phyloP scores from a whole-genome alignment of 148 eudicot genomes.

The Selenicereus undatus region DNA sequence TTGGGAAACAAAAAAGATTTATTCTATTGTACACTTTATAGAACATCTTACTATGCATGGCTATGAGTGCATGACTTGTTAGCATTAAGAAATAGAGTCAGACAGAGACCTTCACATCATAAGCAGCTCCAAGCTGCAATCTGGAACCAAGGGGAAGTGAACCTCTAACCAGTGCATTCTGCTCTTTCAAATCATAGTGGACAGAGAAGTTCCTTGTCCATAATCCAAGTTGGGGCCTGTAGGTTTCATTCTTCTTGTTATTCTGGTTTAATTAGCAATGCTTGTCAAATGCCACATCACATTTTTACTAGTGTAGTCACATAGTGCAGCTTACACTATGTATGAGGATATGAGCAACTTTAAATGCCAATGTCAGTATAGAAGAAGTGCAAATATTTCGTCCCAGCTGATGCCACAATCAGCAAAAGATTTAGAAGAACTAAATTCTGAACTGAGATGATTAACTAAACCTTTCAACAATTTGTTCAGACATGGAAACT shows the following conservation, averaged over 20 bases:
- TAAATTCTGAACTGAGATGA: neutral
- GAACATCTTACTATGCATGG: neutral
- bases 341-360: neutral
- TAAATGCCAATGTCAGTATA: neutral
- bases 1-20: neutral
- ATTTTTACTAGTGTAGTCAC: neutral
- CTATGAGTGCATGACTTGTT: neutral
- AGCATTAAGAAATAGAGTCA: conserved; percentile 2
- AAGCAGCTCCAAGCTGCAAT: conserved; percentile 42
- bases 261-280: conserved; percentile 39
- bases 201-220: conserved; percentile 33
- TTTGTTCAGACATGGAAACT: neutral
- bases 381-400: neutral
- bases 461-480: neutral
- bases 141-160: conserved; percentile 30
- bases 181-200: conserved; percentile 39
- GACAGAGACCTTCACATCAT: conserved; percentile 35
- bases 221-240: conserved; percentile 34
- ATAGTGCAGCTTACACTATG: neutral
- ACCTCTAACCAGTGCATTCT: conserved; percentile 35
- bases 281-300: conserved; percentile 21
- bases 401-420: neutral
- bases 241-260: conserved; percentile 30
- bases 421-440: neutral
- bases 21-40: neutral